Base-by-base conservation (phyloP, 352 stramenopile species). In the Phytopythium montanum region DNA sequence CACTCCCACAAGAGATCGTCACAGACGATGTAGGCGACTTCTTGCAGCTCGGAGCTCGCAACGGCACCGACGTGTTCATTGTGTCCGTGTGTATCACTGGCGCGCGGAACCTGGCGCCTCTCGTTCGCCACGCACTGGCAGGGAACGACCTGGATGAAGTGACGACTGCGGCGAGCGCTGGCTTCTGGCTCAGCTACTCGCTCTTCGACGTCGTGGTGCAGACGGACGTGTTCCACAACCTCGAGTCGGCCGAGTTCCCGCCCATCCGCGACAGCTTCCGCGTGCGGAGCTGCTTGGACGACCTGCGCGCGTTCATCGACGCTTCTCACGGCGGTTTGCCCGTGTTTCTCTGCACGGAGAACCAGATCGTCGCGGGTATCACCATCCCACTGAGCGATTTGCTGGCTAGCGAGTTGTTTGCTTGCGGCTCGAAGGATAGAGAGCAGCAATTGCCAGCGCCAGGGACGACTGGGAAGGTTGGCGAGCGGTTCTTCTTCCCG, bases 101-200 rank as follows among this genome's bases (percentile, higher is more conserved):
- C 38, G 79, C 81, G 1, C 49, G 66, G 23, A 79, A 85, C 6
- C 51, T 92, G 10, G 26, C 50, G 0, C 36, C 53, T 12, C 56
- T 85, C 3, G 62, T 81, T 6, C 46, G 63, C 31, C 59, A 52
- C 31, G 66, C 64, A 1, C 54, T 75, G 41, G 53, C 18, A 28
- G 16, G 2, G 21, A 45, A 19, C 7, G 33, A 34, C 13, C 21
- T 5, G n/a, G 34, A 12, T 5, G 25, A 61, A 38, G 52, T 66
- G 12, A 29, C 49, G 13, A 12, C 33, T 10, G 51, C 53, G 33
- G 21, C 59, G 57, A 39, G 58, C 12, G 66, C 52, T 19, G 82
- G 84, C 18, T 90, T 89, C 49, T 94, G 85, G 85, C 68, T 94
- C 39, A 91, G 81, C 52, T 94, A 94, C 56, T 92, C 83, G 26